Base-by-base conservation (phyloP, 495 filamentous ascomycete genomes). In the Xylaria grammica region DNA sequence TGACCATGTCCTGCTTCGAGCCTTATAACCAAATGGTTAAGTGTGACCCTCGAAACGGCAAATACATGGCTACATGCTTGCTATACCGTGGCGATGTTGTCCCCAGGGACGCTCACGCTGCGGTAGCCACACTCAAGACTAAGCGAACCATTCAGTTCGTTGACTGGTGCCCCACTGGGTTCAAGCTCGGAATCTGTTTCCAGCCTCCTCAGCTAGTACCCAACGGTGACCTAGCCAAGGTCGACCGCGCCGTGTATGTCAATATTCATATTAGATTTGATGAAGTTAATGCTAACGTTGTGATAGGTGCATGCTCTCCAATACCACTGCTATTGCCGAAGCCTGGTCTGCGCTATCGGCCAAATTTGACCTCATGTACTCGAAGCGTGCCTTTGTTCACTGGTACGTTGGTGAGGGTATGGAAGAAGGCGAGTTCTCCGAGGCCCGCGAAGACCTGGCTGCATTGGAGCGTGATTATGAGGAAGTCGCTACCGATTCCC, bases 331-430 rank as follows among this genome's bases (percentile, higher is more conserved):
- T 73, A 99, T 99, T 77, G 91, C 94, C 73, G 94, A 99, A 84
- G 95, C 95, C 61, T 99, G 95, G 95, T 92, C 93, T 52, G 91
- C 94, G 72, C 90, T 99, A 56, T 96, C 94, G 60, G 90, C 91
- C 87, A 99, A 99, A 82, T 99, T 99, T 82, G 95, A 99, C 71
- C 93, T 99, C 75, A 99, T 99, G 95, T 98, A 98, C 87, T 94
- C 94, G 77, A 99, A 99, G 89, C 95, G 95, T 81, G 95, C 95
- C 60, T 99, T 99, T 83, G 95, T 99, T 55, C 95, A 99, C 82
- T 99, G 95, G 95, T 99, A 99, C 73, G 95, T 99, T 77, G 95
- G 95, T 82, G 95, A 99, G 86, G 95, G 95, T 87, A 99, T 99
- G 95, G 95, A 99, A 85, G 95, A 99, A 81, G 95, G 95, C 75